A percentile compares a stretch with the other conserved stretches of the same genome.
Conservation (phyloP, 768 basidiomycete genomes). For the Pulveroboletus sp. region DNA sequence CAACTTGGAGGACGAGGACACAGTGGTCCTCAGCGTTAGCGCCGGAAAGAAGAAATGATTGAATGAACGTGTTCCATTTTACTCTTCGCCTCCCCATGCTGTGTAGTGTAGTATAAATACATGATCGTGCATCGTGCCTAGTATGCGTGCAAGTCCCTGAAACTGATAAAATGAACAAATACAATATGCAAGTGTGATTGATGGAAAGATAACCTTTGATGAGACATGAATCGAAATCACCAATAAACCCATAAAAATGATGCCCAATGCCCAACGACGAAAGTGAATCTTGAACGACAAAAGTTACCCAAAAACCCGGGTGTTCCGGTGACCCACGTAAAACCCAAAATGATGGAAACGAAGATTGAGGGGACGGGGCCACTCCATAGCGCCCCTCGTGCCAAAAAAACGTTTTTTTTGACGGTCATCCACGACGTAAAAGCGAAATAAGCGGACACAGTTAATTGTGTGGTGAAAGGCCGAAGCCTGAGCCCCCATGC, state of each 20-base stretch:
- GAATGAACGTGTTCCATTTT: not conserved
- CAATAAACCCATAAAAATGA: slow-evolving; percentile 5
- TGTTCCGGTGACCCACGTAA: slow-evolving; percentile 12
- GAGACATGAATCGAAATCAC: slow-evolving; percentile 4
- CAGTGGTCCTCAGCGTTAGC: slow-evolving; percentile 71
- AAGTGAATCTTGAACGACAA: not conserved
- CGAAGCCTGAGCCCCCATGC: slow-evolving; percentile 8
- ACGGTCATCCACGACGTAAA: slow-evolving; percentile 24
- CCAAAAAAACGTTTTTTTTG: slow-evolving; percentile 22
- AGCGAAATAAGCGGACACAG: slow-evolving; percentile 7
- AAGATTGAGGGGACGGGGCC: slow-evolving; percentile 1
- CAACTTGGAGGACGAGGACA: slow-evolving; percentile 90
- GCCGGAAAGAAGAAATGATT: slow-evolving; percentile 68
- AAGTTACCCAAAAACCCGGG: slow-evolving; percentile 3
- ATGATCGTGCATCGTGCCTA: slow-evolving; percentile 14
- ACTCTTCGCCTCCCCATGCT: slow-evolving; percentile 4
- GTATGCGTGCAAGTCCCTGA: slow-evolving; percentile 3
- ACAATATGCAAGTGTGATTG: slow-evolving; percentile 10
- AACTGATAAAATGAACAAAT: slow-evolving; percentile 19
- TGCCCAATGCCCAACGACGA: slow-evolving; percentile 3
- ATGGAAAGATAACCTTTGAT: not conserved
- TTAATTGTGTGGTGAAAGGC: slow-evolving; percentile 15
- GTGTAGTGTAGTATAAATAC: slow-evolving; percentile 10
- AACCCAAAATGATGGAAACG: slow-evolving; percentile 17
- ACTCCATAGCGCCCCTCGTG: slow-evolving; percentile 17